Evolutionary conservation across 306 rosid genomes (phyloP).

Genomic region (Hippophae rhamnoides): DNA sequence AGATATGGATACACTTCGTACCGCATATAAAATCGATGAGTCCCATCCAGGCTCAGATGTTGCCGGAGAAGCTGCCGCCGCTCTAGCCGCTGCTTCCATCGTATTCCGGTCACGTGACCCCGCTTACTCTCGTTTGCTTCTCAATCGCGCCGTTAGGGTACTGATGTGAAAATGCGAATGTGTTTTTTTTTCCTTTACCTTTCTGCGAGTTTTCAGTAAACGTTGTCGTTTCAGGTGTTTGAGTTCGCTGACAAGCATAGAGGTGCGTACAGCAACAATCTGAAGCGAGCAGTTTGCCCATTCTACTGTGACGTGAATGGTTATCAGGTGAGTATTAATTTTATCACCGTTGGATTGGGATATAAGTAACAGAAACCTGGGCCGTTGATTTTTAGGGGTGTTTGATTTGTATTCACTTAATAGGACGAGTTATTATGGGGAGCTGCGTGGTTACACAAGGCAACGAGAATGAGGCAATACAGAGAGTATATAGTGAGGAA

Average conservation of each 20-base stretch:
- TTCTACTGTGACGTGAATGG: constrained; percentile 92
- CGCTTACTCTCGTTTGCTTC: constrained; percentile 63
- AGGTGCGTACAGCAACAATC: constrained; percentile 88
- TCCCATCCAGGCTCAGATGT: constrained; percentile 92
- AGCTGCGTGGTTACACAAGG: constrained; percentile 98
- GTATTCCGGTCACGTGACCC: constrained; percentile 98
- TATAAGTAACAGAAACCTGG: neutral
- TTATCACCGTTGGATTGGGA: constrained; percentile 28
- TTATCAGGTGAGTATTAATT: constrained; percentile 49
- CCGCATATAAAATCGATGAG: constrained; percentile 59
- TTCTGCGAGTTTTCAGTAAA: neutral
- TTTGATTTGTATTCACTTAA: neutral
- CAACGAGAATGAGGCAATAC: constrained; percentile 69
- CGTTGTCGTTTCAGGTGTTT: constrained; percentile 54
- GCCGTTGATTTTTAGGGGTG: neutral
- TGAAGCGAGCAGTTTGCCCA: constrained; percentile 71
- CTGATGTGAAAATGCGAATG: constrained; percentile 19
- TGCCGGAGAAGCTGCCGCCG: constrained; percentile 97
- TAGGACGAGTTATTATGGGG: constrained; percentile 95
- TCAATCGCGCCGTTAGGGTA: constrained; percentile 93
- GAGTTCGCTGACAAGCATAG: constrained; percentile 89
- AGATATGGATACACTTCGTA: constrained; percentile 91
- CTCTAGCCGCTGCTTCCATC: constrained; percentile 94
- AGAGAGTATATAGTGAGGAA: constrained; percentile 85
- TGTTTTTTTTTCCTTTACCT: neutral